Evolutionary conservation across 2,329 filamentous ascomycete genomes (phyloP).

Genomic region (Fusarium guadeloupense): DNA sequence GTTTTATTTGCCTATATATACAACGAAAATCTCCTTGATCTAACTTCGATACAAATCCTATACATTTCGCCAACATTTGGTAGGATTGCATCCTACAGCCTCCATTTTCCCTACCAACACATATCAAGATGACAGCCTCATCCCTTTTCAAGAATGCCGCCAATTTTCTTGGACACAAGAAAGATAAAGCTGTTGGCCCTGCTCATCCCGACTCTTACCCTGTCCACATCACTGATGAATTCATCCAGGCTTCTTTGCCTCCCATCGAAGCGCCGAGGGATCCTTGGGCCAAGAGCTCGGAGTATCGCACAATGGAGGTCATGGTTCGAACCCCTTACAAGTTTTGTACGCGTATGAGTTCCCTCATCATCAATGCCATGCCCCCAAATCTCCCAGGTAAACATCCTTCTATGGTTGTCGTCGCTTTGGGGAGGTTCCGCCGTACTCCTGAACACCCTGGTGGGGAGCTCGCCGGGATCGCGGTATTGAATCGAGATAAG

Average conservation of each 20-base stretch:
- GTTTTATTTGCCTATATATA: background rate
- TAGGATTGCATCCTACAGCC: background rate
- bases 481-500: background rate
- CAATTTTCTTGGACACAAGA: background rate
- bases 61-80: background rate
- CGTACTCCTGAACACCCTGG: conserved; percentile 12
- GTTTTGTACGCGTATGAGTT: conserved; percentile 5
- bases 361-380: conserved; percentile 7
- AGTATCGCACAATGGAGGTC: background rate
- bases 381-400: background rate
- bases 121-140: background rate
- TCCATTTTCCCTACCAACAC: background rate
- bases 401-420: conserved; percentile 3
- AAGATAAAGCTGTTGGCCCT: background rate
- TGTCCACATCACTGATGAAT: conserved; percentile 9
- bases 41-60: background rate
- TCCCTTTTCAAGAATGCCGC: background rate
- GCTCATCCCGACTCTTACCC: conserved; percentile 5
- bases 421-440: conserved; percentile 13
- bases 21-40: background rate
- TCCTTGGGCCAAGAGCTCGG: conserved; percentile 2
- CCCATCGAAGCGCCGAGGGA: background rate
- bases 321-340: conserved; percentile 4
- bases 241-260: conserved; percentile 3
- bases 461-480: conserved; percentile 12